A percentile compares a stretch with the other conserved stretches of the same genome.
Evolutionary conservation across 108 stramenopile genomes (phyloP).

Genomic region (Skeletonema costatum): DNA sequence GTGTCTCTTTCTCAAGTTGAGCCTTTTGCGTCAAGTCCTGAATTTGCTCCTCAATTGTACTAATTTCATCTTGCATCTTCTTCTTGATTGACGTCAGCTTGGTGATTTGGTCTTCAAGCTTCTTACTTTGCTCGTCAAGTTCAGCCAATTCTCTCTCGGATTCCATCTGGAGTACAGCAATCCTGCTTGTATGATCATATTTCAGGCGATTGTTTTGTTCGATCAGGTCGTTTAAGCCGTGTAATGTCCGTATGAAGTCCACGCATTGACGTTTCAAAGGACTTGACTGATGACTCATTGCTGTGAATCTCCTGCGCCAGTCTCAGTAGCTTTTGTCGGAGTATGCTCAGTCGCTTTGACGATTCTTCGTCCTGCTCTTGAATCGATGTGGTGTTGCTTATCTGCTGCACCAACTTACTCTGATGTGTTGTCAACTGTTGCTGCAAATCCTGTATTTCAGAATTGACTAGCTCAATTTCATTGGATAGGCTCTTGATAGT

Average conservation of each 20-base stretch:
- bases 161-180: slow-evolving; percentile 56
- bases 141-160: slow-evolving; percentile 75
- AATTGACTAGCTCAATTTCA: slow-evolving; percentile 52
- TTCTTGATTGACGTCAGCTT: slow-evolving; percentile 40
- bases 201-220: slow-evolving; percentile 59
- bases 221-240: slow-evolving; percentile 78
- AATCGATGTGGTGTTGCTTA: slow-evolving; percentile 57
- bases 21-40: slow-evolving; percentile 85
- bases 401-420: slow-evolving; percentile 59
- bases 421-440: slow-evolving; percentile 71
- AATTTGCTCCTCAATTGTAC: slow-evolving; percentile 68
- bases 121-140: slow-evolving; percentile 50
- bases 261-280: slow-evolving; percentile 43
- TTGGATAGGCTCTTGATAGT: slow-evolving; percentile 73
- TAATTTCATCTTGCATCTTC: slow-evolving; percentile 59
- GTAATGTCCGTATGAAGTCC: slow-evolving; percentile 76
- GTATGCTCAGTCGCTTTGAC: slow-evolving; percentile 51
- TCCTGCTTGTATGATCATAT: slow-evolving; percentile 49
- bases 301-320: slow-evolving; percentile 51
- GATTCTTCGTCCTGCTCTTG: slow-evolving; percentile 62
- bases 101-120: slow-evolving; percentile 50
- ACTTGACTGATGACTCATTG: slow-evolving; percentile 60
- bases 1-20: slow-evolving; percentile 84
- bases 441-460: slow-evolving; percentile 52
- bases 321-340: slow-evolving; percentile 66